phyloP scores from a whole-genome alignment of 805 yeast genomes.

The Tetrapisispora arboricola region DNA sequence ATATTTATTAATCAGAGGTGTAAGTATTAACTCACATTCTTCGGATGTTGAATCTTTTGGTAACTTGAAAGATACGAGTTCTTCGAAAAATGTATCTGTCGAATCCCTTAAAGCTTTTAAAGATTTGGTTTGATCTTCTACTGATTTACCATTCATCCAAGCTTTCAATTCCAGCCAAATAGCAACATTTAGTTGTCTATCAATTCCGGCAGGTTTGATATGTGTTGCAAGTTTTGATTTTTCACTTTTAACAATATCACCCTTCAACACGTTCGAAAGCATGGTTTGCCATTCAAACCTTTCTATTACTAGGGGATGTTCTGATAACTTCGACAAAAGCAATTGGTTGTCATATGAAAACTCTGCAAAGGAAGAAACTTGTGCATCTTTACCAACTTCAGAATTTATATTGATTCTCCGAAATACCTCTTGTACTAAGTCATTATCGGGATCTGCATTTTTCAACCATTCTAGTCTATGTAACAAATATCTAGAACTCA shows the following conservation, averaged over 20 bases:
- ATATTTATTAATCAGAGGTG: constrained; percentile 45
- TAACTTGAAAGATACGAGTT: constrained; percentile 54
- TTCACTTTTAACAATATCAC: constrained; percentile 88
- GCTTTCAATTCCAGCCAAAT: constrained; percentile 86
- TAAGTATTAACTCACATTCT: constrained; percentile 42
- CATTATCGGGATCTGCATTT: constrained; percentile 36
- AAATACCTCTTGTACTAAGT: constrained; percentile 9
- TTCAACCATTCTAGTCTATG: constrained; percentile 24
- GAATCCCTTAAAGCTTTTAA: constrained; percentile 59
- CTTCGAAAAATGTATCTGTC: constrained; percentile 64
- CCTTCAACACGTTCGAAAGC: constrained; percentile 82
- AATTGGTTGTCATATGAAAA: constrained; percentile 14
- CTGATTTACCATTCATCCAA: constrained; percentile 66
- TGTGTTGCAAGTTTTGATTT: constrained; percentile 63
- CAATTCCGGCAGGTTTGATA: constrained; percentile 22
- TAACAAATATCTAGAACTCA: constrained; percentile 20
- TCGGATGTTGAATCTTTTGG: constrained; percentile 32
- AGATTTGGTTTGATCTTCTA: constrained; percentile 65
- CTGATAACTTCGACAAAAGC: constrained; percentile 12
- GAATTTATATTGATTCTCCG: constrained; percentile 7
- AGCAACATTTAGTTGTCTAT: constrained; percentile 28
- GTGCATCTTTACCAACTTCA: constrained; percentile 8
- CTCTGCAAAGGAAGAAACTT: constrained; percentile 8
- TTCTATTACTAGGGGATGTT: constrained; percentile 44
- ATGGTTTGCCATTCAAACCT: constrained; percentile 94